phyloP scores from a whole-genome alignment of 768 basidiomycete species.

The Leccinum barrowsii region DNA sequence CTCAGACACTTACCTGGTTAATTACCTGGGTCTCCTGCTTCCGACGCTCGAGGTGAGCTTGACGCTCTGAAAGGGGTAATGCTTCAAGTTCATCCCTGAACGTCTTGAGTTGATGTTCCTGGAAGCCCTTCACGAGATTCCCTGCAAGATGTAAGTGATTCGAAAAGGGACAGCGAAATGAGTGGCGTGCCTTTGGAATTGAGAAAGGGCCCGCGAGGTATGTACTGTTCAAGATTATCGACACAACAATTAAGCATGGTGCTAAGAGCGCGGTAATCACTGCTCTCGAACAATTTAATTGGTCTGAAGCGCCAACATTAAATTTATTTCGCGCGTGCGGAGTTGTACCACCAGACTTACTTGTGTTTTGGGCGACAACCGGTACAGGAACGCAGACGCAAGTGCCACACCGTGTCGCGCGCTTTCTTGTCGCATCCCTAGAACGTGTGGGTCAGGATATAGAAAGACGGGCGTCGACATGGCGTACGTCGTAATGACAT shows the following conservation, averaged over 20 bases:
- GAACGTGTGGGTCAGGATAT: neutral
- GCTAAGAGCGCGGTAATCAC: constrained; percentile 7
- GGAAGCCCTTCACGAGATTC: constrained; percentile 21
- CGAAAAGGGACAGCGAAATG: neutral
- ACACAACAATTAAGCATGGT: constrained; percentile 7
- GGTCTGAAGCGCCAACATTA: constrained; percentile 11
- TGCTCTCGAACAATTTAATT: constrained; percentile 12
- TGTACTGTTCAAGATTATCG: constrained; percentile 17
- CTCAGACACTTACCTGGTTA: constrained; percentile 10
- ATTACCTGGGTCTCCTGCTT: constrained; percentile 7
- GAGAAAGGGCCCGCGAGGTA: constrained; percentile 27
- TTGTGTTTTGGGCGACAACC: constrained; percentile 23
- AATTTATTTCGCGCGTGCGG: neutral
- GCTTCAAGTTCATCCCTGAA: constrained; percentile 14
- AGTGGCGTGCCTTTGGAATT: constrained; percentile 18
- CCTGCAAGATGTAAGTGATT: constrained; percentile 14
- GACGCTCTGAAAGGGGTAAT: constrained; percentile 14
- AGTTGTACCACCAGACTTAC: constrained; percentile 13
- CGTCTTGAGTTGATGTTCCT: constrained; percentile 13
- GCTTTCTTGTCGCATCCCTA: constrained; percentile 26
- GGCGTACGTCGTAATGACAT: constrained; percentile 37
- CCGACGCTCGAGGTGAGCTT: constrained; percentile 17
- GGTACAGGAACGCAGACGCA: constrained; percentile 32
- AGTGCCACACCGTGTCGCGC: constrained; percentile 30
- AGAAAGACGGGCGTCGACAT: neutral